Base-by-base conservation (phyloP, 2,329 filamentous ascomycete species). In the Ophiostoma novo-ulmi region DNA sequence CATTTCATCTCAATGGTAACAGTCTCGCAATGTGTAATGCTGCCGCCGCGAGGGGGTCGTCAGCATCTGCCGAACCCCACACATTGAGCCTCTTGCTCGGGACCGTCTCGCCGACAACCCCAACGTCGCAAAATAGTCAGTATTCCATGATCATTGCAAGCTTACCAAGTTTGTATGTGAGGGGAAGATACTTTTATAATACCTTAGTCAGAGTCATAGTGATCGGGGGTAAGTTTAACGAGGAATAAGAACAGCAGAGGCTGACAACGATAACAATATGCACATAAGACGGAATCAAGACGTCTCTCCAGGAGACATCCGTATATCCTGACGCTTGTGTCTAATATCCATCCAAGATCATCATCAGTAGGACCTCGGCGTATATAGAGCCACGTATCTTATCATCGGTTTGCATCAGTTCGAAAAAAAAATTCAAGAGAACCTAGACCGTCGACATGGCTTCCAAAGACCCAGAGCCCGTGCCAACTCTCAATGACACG, bases 401-500 rank as follows among this genome's bases (percentile, higher is more conserved):
- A 5, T 44, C 41, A 44, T 48, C 5, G 6, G 2, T 39, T 11
- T 48, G 5, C 44, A 17, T 48, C 44, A 3, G 17, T n/a, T n/a
- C 5, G 8, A 2, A 48, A 6, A 48, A 48, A 11, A 7, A 6
- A 10, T 22, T 8, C 22, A 31, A 61, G 31, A 31, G 31, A 31
- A 4, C 31, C 1, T 31, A 31, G n/a, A 31, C 6, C 26, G 13
- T 22, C 31, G 38, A 22, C n/a, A 69, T 65, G 39, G 22, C 69
- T 2, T 13, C 14, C 11, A 7, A 36, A n/a, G 44, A 14, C 7
- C 13, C 65, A 13, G 35, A 48, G 20, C 22, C 31, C 66, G 55
- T 72, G 14, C 61, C 70, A 11, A 70, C 67, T 10, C 70, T 77
- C 11, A 68, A 76, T 20, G 74, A 77, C 35, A 74, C 74, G 20